Evolutionary conservation across 768 basidiomycete genomes (phyloP).

Genomic region (Termitomyces eurrhizus): DNA sequence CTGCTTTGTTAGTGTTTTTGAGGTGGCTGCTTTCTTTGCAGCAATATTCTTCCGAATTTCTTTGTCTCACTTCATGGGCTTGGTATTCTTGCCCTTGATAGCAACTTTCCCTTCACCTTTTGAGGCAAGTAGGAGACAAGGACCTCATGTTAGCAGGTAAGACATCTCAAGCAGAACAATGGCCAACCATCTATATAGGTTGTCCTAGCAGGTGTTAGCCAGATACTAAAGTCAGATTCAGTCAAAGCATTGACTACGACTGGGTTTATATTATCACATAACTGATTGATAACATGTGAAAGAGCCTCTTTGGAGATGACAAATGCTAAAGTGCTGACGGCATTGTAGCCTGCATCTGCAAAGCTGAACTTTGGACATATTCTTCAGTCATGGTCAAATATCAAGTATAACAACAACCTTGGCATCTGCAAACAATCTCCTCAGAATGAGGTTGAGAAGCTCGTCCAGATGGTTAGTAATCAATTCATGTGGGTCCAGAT

Average conservation of each 20-base stretch:
- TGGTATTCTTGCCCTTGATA: constrained; percentile 82
- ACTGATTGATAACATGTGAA: too few species aligned
- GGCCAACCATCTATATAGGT: too few species aligned
- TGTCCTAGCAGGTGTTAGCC: too few species aligned
- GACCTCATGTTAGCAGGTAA: neutral
- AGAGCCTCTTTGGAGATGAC: constrained; percentile 69
- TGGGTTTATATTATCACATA: too few species aligned
- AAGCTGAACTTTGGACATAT: constrained; percentile 26
- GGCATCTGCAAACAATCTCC: constrained; percentile 38
- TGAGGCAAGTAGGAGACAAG: constrained; percentile 54
- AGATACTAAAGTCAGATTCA: too few species aligned
- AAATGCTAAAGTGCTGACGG: constrained; percentile 75
- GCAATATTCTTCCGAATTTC: constrained; percentile 86
- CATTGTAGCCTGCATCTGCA: constrained; percentile 65
- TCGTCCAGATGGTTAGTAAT: too few species aligned
- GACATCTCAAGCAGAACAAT: too few species aligned
- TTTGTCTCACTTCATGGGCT: constrained; percentile 88
- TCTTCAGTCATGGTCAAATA: neutral
- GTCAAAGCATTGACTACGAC: constrained; percentile 57
- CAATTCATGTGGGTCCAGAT: constrained; percentile 62
- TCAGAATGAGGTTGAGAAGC: constrained; percentile 46
- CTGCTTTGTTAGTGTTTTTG: constrained; percentile 67
- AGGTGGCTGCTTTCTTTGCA: constrained; percentile 61
- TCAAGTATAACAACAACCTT: constrained; percentile 34
- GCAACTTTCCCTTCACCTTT: constrained; percentile 45